These are phyloP conservation scores for Saccharomyces hybrid DNA, from an alignment of 1,139 yeast species.

Conservation along the genomic window DNA sequence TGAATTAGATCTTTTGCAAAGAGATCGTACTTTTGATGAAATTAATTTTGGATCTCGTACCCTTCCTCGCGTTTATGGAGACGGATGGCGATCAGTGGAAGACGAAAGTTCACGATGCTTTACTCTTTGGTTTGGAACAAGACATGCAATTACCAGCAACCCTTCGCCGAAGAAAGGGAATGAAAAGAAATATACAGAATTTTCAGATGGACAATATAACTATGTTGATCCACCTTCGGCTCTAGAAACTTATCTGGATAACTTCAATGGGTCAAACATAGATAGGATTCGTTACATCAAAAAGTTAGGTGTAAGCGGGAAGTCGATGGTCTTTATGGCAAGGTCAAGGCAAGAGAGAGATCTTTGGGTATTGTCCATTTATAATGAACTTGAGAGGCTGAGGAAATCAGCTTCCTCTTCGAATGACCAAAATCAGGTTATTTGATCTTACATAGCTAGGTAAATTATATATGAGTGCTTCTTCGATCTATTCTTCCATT, in stretches of 20 bases:
- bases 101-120: constrained; percentile 67
- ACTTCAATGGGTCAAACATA: constrained; percentile 24
- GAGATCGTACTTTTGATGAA: constrained; percentile 41
- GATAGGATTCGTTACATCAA: constrained; percentile 39
- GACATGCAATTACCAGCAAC: constrained; percentile 36
- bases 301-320: constrained; percentile 61
- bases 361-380: constrained; percentile 64
- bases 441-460: neutral
- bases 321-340: constrained; percentile 66
- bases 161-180: neutral
- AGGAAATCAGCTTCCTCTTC: constrained; percentile 11
- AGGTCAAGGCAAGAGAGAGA: constrained; percentile 79
- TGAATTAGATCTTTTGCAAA: constrained; percentile 46
- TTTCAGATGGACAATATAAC: neutral
- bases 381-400: constrained; percentile 57
- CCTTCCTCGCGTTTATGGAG: constrained; percentile 64
- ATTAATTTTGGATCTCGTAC: constrained; percentile 48
- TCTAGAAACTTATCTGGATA: neutral
- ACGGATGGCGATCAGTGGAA: constrained; percentile 81
- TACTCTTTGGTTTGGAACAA: constrained; percentile 75
- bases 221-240: neutral
- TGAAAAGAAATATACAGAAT: constrained; percentile 1
- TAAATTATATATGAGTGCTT: neutral
- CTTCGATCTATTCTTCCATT: neutral
- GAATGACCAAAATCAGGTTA: neutral